Evolutionary conservation across 2,329 filamentous ascomycete genomes (phyloP).

Genomic region (Tolypocladium pustulatum): DNA sequence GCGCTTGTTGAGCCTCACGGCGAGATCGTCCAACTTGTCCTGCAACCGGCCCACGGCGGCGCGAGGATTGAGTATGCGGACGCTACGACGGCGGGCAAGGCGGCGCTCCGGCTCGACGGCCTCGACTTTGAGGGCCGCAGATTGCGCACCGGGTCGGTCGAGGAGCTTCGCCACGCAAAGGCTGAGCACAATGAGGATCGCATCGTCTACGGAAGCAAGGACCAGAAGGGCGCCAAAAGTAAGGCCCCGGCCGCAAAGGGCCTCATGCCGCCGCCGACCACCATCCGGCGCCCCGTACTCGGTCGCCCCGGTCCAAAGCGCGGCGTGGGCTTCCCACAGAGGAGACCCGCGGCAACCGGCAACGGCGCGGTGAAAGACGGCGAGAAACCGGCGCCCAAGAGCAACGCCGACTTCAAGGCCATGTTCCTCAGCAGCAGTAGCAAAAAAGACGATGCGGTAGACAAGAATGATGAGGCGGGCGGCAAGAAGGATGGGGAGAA

Average conservation of each 20-base stretch:
- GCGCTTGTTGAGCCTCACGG: slow-evolving; percentile 63
- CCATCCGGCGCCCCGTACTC: slow-evolving; percentile 30
- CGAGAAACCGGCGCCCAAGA: slow-evolving; percentile 28
- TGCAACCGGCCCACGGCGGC: slow-evolving; percentile 73
- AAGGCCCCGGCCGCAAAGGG: slow-evolving; percentile 7
- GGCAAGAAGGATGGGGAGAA: neutral
- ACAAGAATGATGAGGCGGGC: neutral
- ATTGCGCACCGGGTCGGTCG: slow-evolving; percentile 42
- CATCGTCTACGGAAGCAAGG: slow-evolving; percentile 18
- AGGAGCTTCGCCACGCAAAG: slow-evolving; percentile 43
- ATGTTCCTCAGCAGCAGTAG: slow-evolving; percentile 27
- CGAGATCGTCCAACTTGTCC: slow-evolving; percentile 60
- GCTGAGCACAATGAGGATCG: slow-evolving; percentile 24
- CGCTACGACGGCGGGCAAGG: slow-evolving; percentile 60
- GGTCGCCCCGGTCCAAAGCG: slow-evolving; percentile 29
- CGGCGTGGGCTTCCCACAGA: slow-evolving; percentile 31
- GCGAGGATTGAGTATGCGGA: slow-evolving; percentile 77
- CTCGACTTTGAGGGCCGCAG: slow-evolving; percentile 42
- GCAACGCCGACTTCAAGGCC: slow-evolving; percentile 49
- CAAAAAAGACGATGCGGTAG: slow-evolving; percentile 2
- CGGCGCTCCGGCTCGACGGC: slow-evolving; percentile 48
- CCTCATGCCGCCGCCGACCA: slow-evolving; percentile 34
- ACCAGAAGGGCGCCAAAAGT: slow-evolving; percentile 13
- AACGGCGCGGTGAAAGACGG: slow-evolving; percentile 11
- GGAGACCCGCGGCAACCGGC: slow-evolving; percentile 10